Conservation (phyloP, 768 basidiomycete genomes). For the Leccinum uliginosum region DNA sequence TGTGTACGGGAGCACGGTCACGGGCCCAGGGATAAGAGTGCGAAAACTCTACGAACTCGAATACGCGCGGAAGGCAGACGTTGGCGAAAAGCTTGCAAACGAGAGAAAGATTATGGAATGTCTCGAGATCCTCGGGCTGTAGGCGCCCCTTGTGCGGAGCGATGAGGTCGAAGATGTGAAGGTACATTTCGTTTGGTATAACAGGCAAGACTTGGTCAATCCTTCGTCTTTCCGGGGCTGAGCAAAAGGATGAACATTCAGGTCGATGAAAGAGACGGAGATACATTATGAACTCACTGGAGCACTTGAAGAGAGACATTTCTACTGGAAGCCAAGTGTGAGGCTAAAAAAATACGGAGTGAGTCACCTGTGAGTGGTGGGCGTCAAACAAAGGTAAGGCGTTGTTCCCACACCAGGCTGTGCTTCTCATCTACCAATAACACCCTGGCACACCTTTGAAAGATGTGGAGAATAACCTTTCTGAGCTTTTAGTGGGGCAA, state of each 20-base stretch:
- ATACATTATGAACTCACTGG: not conserved
- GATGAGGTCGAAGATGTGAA: not conserved
- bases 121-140: not conserved
- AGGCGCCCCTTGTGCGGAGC: not conserved
- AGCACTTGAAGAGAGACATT: not conserved
- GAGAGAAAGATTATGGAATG: not conserved
- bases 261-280: not conserved
- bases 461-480: not conserved
- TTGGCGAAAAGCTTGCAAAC: not conserved
- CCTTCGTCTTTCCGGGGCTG: not conserved
- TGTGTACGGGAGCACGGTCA: not conserved
- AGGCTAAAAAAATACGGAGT: not conserved
- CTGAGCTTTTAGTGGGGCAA: not conserved
- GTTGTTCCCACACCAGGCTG: not conserved
- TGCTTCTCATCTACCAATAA: not conserved
- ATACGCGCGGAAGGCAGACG: not conserved
- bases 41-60: not conserved
- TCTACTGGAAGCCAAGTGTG: not conserved
- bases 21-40: rapidly evolving
- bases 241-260: not conserved
- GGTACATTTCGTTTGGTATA: not conserved
- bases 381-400: not conserved
- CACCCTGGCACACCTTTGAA: not conserved
- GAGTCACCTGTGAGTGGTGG: too few species aligned
- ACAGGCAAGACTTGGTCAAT: not conserved